Percentiles rank a stretch among this genome's conserved stretches.
These are phyloP conservation scores for Aureobasidium sp. DNA, from an alignment of 2,329 filamentous ascomycete species.

Conservation along the genomic window DNA sequence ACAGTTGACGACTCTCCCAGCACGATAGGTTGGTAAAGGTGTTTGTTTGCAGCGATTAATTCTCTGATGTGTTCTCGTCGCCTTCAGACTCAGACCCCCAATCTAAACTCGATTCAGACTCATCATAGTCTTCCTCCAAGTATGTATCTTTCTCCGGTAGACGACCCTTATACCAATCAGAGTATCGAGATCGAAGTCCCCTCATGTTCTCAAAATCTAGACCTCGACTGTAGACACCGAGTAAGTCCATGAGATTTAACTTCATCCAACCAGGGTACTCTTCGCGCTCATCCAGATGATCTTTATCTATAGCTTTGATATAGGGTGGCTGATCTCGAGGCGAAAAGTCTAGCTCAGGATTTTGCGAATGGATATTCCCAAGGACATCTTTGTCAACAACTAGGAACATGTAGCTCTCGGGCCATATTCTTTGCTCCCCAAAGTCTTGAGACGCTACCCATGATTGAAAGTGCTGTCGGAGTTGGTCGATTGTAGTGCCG, in stretches of 20 bases:
- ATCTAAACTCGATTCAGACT: not conserved
- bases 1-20: too few species aligned
- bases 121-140: not conserved
- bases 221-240: not conserved
- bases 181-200: not conserved
- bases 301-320: not conserved
- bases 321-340: not conserved
- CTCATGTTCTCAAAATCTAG: not conserved
- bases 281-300: not conserved
- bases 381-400: not conserved
- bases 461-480: not conserved
- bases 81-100: not conserved
- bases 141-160: not conserved
- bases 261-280: not conserved
- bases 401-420: not conserved
- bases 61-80: not conserved
- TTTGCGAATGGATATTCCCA: not conserved
- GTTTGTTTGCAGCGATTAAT: too few species aligned
- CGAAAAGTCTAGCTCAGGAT: not conserved
- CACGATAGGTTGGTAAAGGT: too few species aligned
- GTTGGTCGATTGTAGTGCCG: not conserved
- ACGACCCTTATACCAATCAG: not conserved
- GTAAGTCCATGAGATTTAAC: not conserved
- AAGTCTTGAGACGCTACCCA: not conserved
- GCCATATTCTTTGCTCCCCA: not conserved